Conservation (phyloP, 2,329 filamentous ascomycete genomes). For the Fulvia fulva region DNA sequence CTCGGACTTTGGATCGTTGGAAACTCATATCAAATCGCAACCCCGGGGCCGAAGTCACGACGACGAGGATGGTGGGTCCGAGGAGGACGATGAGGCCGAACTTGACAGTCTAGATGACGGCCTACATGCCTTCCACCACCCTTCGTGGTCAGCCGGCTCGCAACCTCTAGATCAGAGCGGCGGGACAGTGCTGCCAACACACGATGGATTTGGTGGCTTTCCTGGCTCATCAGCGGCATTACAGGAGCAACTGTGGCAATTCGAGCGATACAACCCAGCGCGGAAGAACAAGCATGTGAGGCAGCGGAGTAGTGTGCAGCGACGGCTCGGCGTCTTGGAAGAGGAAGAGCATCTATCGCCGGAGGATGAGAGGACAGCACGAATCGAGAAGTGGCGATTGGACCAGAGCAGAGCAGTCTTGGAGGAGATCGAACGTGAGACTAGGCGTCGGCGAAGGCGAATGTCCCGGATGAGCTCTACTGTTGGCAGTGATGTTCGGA, state of each 20-base stretch:
- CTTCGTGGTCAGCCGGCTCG: conserved; percentile 42
- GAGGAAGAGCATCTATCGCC: conserved; percentile 54
- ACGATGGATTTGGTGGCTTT: conserved; percentile 90
- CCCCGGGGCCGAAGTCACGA: conserved; percentile 37
- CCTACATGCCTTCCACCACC: conserved; percentile 77
- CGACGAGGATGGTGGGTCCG: conserved; percentile 40
- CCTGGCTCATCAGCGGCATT: conserved; percentile 49
- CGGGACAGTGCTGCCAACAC: conserved; percentile 74
- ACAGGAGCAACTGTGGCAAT: conserved; percentile 83
- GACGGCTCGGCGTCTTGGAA: conserved; percentile 53
- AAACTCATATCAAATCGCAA: conserved; percentile 61
- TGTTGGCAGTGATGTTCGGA: conserved; percentile 9
- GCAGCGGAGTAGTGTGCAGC: conserved; percentile 55
- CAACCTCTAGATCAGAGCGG: conserved; percentile 52
- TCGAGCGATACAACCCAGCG: conserved; percentile 77
- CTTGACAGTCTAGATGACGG: conserved; percentile 92
- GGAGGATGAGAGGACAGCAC: conserved; percentile 66
- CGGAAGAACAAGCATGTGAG: conserved; percentile 53
- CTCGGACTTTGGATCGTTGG: conserved; percentile 77
- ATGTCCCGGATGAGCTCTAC: conserved; percentile 54
- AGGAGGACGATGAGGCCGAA: conserved; percentile 59
- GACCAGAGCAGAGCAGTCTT: conserved; percentile 84
- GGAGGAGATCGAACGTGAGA: conserved; percentile 86
- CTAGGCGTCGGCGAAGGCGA: conserved; percentile 58
- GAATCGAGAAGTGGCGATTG: conserved; percentile 87